Evolutionary conservation across 257 asterid genomes (phyloP).

Genomic region (Nicotiana noctiflora): DNA sequence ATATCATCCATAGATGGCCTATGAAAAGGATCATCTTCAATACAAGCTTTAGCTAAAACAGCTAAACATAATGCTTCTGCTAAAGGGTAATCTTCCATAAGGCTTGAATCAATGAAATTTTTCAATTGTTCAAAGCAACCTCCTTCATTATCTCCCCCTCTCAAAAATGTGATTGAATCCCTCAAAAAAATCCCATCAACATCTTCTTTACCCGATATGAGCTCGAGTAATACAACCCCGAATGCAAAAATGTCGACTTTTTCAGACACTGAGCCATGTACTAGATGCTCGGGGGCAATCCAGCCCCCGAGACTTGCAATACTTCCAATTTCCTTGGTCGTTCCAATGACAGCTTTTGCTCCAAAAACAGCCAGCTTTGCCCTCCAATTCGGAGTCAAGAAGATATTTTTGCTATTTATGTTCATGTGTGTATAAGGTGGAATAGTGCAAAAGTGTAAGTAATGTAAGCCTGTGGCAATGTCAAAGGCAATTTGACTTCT

Average conservation of each 20-base stretch:
- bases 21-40: slow-evolving; percentile 58
- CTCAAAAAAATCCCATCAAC: slow-evolving; percentile 32
- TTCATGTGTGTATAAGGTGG: slow-evolving; percentile 41
- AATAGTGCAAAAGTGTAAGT: slow-evolving; percentile 52
- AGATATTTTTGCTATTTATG: slow-evolving; percentile 34
- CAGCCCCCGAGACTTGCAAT: slow-evolving; percentile 5
- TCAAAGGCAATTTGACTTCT: slow-evolving; percentile 69
- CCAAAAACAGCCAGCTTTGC: slow-evolving; percentile 50
- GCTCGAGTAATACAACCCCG: slow-evolving; percentile 58
- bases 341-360: neutral
- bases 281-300: slow-evolving; percentile 22
- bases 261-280: slow-evolving; percentile 16
- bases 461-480: slow-evolving; percentile 57
- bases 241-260: slow-evolving; percentile 50
- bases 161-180: slow-evolving; percentile 38
- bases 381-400: slow-evolving; percentile 58
- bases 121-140: slow-evolving; percentile 67
- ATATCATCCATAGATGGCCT: slow-evolving; percentile 77
- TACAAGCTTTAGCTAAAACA: slow-evolving; percentile 71
- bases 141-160: slow-evolving; percentile 42
- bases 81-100: slow-evolving; percentile 62
- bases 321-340: slow-evolving; percentile 17
- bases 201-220: slow-evolving; percentile 46
- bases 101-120: slow-evolving; percentile 48
- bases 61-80: slow-evolving; percentile 72